Evolutionary conservation across 1,284 basidiomycete species (phyloP), one percentile per base, ranked within the genome.

Genomic region (Acaromyces ingoldii): DNA sequence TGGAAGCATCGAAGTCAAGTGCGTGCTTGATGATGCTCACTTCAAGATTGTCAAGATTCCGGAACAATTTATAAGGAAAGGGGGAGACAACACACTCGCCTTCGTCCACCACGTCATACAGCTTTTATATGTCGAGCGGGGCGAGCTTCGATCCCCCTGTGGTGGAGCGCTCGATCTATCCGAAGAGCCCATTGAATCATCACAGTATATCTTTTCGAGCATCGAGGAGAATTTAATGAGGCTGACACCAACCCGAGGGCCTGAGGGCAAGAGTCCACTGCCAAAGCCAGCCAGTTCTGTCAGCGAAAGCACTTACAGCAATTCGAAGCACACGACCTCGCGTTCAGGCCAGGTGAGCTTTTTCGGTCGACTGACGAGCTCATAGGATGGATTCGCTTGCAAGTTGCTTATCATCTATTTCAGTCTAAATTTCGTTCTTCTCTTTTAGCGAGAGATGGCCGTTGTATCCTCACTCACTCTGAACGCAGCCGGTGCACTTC

Each of bases 371-470:
- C n/a, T n/a, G n/a, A 37, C 24, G 36, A 22, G 36, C 36, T 37
- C 36, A 22, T 22, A 17, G 17, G 17, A 37, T 37, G 36, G 24
- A 17, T 17, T 17, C 24, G 17, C 17, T 37, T 37, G 17, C 24
- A 22, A 37, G 17, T 17, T 37, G 17, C 36, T 37, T 17, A 37
- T 22, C 36, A 37, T 37, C 36, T 37, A 22, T 22, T 17, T 37
- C 36, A 37, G 36, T 37, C 36, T 17, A 37, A 37, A 37, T 37
- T 37, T 37, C 36, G 36, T 37, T 37, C 36, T 22, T 37, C 36
- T 37, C 24, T 37, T 17, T 22, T 37, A 22, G 36, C 36, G 17
- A 37, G 36, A 37, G 36, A 37, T 37, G 36, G 36, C 36, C 36
- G 36, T 17, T 37, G 36, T 37, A 17, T 37, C 36, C 36, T 37